These are phyloP conservation scores for Malassezia caprae DNA, from an alignment of 1,284 basidiomycete genomes.

Conservation along the genomic window DNA sequence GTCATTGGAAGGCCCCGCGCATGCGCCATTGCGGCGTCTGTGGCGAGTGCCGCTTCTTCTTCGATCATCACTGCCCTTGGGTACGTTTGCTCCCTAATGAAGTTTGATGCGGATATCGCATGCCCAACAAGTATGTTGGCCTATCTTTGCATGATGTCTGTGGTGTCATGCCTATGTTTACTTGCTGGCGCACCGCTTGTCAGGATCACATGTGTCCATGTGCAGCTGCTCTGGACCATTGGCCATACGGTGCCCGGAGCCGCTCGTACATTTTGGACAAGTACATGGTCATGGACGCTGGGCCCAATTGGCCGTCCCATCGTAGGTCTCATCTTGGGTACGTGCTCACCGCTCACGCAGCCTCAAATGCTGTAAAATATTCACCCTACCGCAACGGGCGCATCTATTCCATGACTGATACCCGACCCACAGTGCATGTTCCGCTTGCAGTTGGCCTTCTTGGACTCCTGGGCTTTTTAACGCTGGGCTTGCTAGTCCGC, in stretches of 20 bases:
- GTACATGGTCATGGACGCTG: conserved; percentile 8
- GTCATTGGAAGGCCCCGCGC: conserved; percentile 7
- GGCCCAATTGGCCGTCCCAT: conserved; percentile 1
- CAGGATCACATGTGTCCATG: not conserved
- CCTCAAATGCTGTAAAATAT: not conserved
- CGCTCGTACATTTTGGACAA: not conserved
- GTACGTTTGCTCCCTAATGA: not conserved
- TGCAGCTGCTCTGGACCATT: not conserved
- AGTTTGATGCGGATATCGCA: conserved; percentile 6
- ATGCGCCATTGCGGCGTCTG: conserved; percentile 13
- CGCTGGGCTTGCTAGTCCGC: not conserved
- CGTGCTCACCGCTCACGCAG: not conserved
- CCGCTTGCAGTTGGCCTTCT: not conserved
- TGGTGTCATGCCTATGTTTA: not conserved
- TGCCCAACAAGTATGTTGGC: not conserved
- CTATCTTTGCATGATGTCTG: not conserved
- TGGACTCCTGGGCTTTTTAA: not conserved
- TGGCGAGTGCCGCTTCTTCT: conserved; percentile 10
- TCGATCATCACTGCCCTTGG: conserved; percentile 14
- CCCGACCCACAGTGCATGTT: not conserved
- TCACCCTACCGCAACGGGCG: not conserved
- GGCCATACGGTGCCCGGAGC: not conserved
- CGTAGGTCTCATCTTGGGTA: not conserved
- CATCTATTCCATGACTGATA: not conserved
- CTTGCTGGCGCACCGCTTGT: not conserved